These are phyloP conservation scores for Fusarium newnesense DNA, from an alignment of 2,329 filamentous ascomycete genomes.

Conservation along the genomic window DNA sequence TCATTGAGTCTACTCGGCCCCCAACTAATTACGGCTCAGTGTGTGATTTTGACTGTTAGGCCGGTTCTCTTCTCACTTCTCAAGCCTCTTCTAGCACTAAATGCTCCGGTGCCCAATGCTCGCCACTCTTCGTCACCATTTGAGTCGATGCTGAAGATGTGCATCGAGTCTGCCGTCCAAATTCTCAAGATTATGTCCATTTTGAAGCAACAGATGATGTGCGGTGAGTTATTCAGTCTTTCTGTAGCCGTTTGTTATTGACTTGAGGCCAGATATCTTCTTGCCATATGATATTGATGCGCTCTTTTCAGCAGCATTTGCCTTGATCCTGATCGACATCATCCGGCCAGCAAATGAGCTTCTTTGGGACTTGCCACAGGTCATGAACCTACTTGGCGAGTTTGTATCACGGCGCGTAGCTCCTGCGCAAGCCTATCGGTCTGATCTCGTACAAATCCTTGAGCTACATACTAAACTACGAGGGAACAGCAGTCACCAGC, in stretches of 20 bases:
- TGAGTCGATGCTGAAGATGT: slow-evolving; percentile 37
- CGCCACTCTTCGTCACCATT: slow-evolving; percentile 23
- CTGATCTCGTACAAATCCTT: slow-evolving; percentile 28
- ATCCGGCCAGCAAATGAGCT: slow-evolving; percentile 32
- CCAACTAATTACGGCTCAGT: slow-evolving; percentile 1
- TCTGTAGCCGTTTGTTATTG: not conserved
- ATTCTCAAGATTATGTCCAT: slow-evolving; percentile 34
- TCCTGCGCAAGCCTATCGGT: slow-evolving; percentile 31
- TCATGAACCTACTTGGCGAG: slow-evolving; percentile 29
- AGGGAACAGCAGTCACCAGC: not conserved
- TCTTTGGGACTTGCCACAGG: slow-evolving; percentile 35
- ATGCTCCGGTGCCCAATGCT: not conserved
- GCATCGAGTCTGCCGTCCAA: slow-evolving; percentile 29
- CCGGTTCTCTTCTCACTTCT: slow-evolving; percentile 35
- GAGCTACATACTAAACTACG: slow-evolving; percentile 30
- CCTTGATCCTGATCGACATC: slow-evolving; percentile 32
- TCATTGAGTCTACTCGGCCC: fast-evolving
- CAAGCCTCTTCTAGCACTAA: slow-evolving; percentile 16
- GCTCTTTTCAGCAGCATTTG: slow-evolving; percentile 33
- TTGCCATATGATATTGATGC: slow-evolving; percentile 36
- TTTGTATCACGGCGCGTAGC: slow-evolving; percentile 31
- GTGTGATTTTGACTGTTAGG: slow-evolving; percentile 33
- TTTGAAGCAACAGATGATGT: slow-evolving; percentile 35
- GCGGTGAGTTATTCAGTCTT: not conserved
- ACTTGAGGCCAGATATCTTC: slow-evolving; percentile 24